Evolutionary conservation across 768 basidiomycete species (phyloP).

Genomic region (Harrya chromipes): DNA sequence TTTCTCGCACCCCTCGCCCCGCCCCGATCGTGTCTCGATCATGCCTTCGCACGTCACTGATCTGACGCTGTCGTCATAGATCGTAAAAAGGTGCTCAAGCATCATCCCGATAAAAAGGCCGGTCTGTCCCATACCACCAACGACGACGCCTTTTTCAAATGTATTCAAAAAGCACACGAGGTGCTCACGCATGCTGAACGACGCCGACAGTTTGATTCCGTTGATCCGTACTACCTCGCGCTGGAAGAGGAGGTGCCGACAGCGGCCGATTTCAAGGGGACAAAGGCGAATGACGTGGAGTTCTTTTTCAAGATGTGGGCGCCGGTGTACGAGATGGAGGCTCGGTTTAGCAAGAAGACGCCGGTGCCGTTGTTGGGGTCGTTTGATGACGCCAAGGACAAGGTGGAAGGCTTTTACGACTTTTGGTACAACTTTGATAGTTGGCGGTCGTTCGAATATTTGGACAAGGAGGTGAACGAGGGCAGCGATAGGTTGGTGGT

Average conservation of each 20-base stretch:
- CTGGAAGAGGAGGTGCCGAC: constrained; percentile 78
- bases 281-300: constrained; percentile 44
- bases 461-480: constrained; percentile 98
- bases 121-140: constrained; percentile 77
- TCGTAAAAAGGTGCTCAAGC: constrained; percentile 97
- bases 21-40: constrained; percentile 8
- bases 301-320: constrained; percentile 70
- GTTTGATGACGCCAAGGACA: constrained; percentile 67
- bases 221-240: constrained; percentile 75
- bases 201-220: constrained; percentile 94
- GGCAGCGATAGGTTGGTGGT: constrained; percentile 83
- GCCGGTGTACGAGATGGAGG: constrained; percentile 87
- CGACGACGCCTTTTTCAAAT: constrained; percentile 99
- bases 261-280: constrained; percentile 51
- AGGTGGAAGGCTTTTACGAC: constrained; percentile 93
- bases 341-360: constrained; percentile 84
- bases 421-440: constrained; percentile 99
- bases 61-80: constrained; percentile 45
- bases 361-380: constrained; percentile 82
- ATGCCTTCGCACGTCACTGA: neutral
- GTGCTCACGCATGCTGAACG: constrained; percentile 84
- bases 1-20: constrained; percentile 7
- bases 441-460: constrained; percentile 97
- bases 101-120: constrained; percentile 97
- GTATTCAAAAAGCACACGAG: constrained; percentile 98